A percentile compares a stretch with the other conserved stretches of the same genome.
Evolutionary conservation across 257 asterid genomes (phyloP).

Genomic region (Primulina eburnea): DNA sequence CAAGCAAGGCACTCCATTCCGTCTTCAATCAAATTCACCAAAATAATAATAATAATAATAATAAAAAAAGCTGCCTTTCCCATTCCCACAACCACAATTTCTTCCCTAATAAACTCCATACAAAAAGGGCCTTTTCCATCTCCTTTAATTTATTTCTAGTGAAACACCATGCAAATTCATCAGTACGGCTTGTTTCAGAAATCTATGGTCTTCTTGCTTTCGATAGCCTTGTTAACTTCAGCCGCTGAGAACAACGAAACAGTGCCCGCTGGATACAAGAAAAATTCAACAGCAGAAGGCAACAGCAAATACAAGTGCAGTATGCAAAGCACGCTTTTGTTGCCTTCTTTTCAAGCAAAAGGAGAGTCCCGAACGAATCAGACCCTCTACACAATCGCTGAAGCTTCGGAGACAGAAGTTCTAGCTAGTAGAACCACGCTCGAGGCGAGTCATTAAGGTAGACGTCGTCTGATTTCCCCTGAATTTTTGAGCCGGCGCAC

Average conservation of each 20-base stretch:
- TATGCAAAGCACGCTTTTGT: slow-evolving; percentile 19
- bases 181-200: background rate
- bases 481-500: background rate
- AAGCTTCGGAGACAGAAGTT: background rate
- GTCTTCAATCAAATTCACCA: no score
- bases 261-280: slow-evolving; percentile 2
- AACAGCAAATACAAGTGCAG: background rate
- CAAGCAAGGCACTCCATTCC: no score
- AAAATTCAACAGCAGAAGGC: slow-evolving; percentile 1
- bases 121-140: slow-evolving; percentile 21
- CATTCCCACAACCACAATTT: background rate
- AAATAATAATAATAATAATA: no score
- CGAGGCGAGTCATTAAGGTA: background rate
- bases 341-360: slow-evolving; percentile 29
- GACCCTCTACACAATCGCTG: slow-evolving; percentile 46
- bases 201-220: slow-evolving; percentile 14
- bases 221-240: slow-evolving; percentile 23
- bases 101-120: slow-evolving; percentile 8
- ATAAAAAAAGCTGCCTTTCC: background rate
- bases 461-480: background rate
- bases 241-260: slow-evolving; percentile 15
- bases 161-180: slow-evolving; percentile 19
- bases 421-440: background rate
- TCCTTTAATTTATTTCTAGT: background rate
- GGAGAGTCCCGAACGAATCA: slow-evolving; percentile 39